A percentile compares a stretch with the other conserved stretches of the same genome.
phyloP scores from a whole-genome alignment of 148 eudicot genomes.

The Fagopyrum esculentum region DNA sequence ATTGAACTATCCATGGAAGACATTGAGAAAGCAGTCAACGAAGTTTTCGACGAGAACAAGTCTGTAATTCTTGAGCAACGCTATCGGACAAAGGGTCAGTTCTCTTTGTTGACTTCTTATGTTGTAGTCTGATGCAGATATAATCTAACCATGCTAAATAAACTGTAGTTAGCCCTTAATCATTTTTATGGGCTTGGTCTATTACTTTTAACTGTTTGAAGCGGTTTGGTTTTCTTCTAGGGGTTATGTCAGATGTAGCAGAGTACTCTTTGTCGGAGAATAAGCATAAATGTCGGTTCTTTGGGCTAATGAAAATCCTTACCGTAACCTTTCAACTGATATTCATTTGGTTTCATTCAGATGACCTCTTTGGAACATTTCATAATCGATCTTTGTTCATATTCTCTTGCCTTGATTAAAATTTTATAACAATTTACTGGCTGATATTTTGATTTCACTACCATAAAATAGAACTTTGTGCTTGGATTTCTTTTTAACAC shows the following conservation, averaged over 20 bases:
- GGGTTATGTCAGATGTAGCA: background rate
- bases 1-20: slow-evolving; percentile 72
- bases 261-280: no score
- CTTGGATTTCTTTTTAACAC: background rate
- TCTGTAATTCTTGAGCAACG: slow-evolving; percentile 68
- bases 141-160: background rate
- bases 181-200: background rate
- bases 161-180: background rate
- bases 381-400: background rate
- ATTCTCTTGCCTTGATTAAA: background rate
- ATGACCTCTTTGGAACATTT: background rate
- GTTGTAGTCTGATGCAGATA: background rate
- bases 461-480: background rate
- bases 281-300: background rate
- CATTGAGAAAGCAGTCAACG: slow-evolving; percentile 44
- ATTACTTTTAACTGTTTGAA: background rate
- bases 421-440: background rate
- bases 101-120: background rate
- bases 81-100: slow-evolving; percentile 72
- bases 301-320: background rate
- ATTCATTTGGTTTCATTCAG: background rate
- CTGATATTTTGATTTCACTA: background rate
- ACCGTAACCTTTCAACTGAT: background rate
- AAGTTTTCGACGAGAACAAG: slow-evolving; percentile 60
- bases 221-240: background rate